phyloP scores from a whole-genome alignment of 2,329 filamentous ascomycete genomes.

The Allantophomopsis lycopodina region DNA sequence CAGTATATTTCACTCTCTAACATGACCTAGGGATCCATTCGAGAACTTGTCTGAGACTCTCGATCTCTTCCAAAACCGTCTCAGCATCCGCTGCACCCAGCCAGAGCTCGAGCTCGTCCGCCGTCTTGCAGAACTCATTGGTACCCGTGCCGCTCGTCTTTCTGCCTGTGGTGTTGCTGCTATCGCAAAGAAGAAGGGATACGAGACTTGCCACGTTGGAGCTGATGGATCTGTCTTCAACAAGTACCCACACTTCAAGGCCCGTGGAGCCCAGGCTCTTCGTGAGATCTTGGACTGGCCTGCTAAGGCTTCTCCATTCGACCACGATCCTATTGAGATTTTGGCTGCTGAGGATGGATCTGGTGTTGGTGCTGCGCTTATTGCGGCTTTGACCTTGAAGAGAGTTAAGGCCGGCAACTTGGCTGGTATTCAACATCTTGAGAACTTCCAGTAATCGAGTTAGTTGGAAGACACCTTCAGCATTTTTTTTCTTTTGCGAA shows the following conservation, averaged over 20 bases:
- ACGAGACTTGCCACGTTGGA: conserved; percentile 79
- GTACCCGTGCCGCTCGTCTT: conserved; percentile 82
- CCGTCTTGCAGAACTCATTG: conserved; percentile 83
- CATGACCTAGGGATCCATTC: conserved; percentile 60
- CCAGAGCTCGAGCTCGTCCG: conserved; percentile 83
- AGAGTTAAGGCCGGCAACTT: conserved; percentile 48
- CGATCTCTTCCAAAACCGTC: conserved; percentile 66
- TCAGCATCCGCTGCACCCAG: conserved; percentile 56
- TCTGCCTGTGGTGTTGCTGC: conserved; percentile 91
- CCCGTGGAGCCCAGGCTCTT: conserved; percentile 75
- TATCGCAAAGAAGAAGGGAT: conserved; percentile 93
- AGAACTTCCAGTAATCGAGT: conserved; percentile 36
- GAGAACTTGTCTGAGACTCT: conserved; percentile 87
- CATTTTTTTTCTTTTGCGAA: no score
- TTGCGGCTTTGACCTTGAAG: conserved; percentile 62
- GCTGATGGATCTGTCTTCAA: conserved; percentile 97
- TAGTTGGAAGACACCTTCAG: not conserved
- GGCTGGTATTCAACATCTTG: conserved; percentile 49
- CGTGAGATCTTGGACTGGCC: conserved; percentile 95
- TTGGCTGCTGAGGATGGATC: conserved; percentile 87
- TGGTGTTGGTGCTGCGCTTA: conserved; percentile 91
- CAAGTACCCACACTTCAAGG: conserved; percentile 98
- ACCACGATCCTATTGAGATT: conserved; percentile 79
- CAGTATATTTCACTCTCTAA: conserved; percentile 7
- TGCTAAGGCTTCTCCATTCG: conserved; percentile 50